Evolutionary conservation across 371 early-diverging fungal species (phyloP), one percentile per base, ranked within the genome.

Genomic region (Mucor circinelloides): DNA sequence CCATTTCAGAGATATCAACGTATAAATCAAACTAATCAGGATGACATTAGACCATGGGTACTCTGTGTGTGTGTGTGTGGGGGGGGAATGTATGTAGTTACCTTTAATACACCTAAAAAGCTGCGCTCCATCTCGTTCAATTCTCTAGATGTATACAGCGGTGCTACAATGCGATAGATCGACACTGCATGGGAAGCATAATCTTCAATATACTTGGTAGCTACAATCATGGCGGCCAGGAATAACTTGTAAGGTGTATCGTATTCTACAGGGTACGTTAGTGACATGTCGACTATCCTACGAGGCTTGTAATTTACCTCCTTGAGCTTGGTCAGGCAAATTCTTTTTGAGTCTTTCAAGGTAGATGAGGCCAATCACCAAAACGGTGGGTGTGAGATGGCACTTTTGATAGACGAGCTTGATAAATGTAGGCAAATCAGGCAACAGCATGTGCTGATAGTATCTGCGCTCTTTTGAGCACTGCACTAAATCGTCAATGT

Each of bases 211-310:
- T 81, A 89, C 74, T 87, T 93, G 59, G 89, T 89, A 2, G 91
- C 91, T 8, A 90, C 77, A 64, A 93, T 75, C 62, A 91, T 76
- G 19, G 93, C 87, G 3, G 90, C 90, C 66, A 91, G 66, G 60
- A 91, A 91, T 40, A 93, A 81, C 62, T 89, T 85, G 72, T 91
- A 89, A 27, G 91, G 91, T 10, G 93, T 91, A 64, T 91, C 93
- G 40, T 84, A 85, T 63, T 89, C 88, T 79, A 70, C 4, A 50
- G 3, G n/a, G 28, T 21, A 8, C 7, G 30, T 57, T 48, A 48
- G n/a, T 5, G 0, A 13, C 15, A 15, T 0, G 2, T 15, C 1
- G 9, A 6, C 13, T 13, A 52, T 52, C 23, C 19, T 7, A 23
- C 5, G 25, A 2, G 13, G 13, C 23, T 12, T 25, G 6, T 21